These are phyloP conservation scores for Paraglomus occultum DNA, from an alignment of 192 early-diverging fungal species.

Conservation along the genomic window DNA sequence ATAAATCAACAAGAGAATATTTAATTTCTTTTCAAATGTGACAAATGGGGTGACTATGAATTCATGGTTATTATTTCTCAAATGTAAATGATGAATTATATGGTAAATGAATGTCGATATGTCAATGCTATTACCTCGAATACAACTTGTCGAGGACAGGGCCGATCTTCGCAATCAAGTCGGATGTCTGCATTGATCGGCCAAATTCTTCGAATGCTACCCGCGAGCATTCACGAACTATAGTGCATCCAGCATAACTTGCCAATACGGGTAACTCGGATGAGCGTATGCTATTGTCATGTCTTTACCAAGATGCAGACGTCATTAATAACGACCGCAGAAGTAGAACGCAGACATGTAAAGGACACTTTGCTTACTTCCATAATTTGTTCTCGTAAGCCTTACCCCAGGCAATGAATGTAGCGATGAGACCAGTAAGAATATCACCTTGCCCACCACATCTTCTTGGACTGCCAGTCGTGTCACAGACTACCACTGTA, in stretches of 20 bases:
- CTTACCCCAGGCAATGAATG: conserved; percentile 87
- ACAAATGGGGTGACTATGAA: too few species aligned
- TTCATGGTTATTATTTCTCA: too few species aligned
- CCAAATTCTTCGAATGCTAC: conserved; percentile 61
- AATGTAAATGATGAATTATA: too few species aligned
- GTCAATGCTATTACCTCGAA: not conserved
- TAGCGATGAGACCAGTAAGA: conserved; percentile 75
- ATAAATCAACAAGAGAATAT: too few species aligned
- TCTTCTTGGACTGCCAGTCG: conserved; percentile 71
- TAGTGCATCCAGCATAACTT: conserved; percentile 61
- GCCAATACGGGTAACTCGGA: conserved; percentile 56
- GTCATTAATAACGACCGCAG: not conserved
- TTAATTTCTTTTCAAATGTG: too few species aligned
- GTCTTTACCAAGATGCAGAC: conserved; percentile 27
- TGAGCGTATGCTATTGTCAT: conserved; percentile 37
- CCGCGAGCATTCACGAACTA: conserved; percentile 52
- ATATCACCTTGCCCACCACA: conserved; percentile 98
- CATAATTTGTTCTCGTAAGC: conserved; percentile 58
- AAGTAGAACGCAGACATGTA: conserved; percentile 9
- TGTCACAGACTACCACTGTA: conserved; percentile 58
- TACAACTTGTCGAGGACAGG: conserved; percentile 31
- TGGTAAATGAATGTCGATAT: too few species aligned
- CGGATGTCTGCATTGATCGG: conserved; percentile 57
- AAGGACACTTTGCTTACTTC: conserved; percentile 45
- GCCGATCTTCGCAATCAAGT: conserved; percentile 64